Percentiles rank a stretch among this genome's conserved stretches.
These are phyloP conservation scores for Podaxis pistillaris DNA, from an alignment of 768 basidiomycete species.

Conservation along the genomic window DNA sequence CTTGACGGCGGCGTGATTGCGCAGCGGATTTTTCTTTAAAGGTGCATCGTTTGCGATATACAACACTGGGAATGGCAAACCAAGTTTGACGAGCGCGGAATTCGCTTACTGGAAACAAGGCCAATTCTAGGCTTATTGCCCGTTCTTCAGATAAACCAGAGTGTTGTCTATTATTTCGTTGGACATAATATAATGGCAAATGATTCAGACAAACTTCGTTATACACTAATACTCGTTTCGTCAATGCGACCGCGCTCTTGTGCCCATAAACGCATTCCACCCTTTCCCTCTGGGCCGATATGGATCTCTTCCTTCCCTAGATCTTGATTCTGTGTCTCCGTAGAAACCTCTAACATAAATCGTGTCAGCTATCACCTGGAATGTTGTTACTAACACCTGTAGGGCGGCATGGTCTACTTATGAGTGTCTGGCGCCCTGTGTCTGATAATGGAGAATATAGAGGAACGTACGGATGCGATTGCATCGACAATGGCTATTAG, in stretches of 20 bases:
- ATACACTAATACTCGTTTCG: background rate
- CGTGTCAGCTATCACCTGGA: conserved; percentile 57
- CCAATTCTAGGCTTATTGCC: background rate
- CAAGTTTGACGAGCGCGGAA: conserved; percentile 32
- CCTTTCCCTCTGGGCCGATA: background rate
- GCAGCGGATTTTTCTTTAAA: conserved; percentile 37
- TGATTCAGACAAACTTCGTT: background rate
- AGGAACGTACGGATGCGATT: conserved; percentile 56
- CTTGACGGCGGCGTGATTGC: background rate
- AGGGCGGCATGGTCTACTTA: background rate
- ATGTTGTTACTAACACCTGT: conserved; percentile 64
- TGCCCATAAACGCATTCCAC: background rate
- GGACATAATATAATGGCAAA: background rate
- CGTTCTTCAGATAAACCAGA: background rate
- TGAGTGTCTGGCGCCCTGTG: background rate
- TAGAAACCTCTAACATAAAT: conserved; percentile 47
- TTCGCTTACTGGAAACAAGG: conserved; percentile 37
- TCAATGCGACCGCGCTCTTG: background rate
- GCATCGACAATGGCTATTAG: conserved; percentile 55
- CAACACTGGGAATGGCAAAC: conserved; percentile 37
- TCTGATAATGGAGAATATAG: background rate
- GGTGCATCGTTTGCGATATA: conserved; percentile 36
- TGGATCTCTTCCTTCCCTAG: background rate
- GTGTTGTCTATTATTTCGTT: background rate
- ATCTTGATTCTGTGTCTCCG: background rate